These are phyloP conservation scores for Metschnikowia koreensis DNA, from an alignment of 805 yeast genomes.

Conservation along the genomic window DNA sequence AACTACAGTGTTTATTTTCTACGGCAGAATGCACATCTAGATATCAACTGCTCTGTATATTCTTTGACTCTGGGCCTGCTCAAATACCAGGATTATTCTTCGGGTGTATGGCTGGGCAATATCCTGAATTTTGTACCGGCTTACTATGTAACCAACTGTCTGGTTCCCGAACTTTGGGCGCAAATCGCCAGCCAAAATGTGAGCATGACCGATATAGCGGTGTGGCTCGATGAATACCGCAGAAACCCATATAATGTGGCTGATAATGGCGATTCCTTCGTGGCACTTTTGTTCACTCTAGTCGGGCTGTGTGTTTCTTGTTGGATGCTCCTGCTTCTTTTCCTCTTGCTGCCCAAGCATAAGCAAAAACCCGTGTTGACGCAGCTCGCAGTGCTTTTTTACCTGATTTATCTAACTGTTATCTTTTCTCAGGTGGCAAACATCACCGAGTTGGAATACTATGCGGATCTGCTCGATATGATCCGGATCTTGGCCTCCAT, in stretches of 20 bases:
- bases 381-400: constrained; percentile 55
- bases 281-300: constrained; percentile 50
- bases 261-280: constrained; percentile 42
- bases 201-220: constrained; percentile 9
- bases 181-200: constrained; percentile 26
- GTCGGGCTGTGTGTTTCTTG: constrained; percentile 57
- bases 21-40: constrained; percentile 29
- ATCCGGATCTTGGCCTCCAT: constrained; percentile 37
- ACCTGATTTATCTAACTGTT: constrained; percentile 54
- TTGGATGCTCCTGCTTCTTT: constrained; percentile 67
- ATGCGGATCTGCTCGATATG: constrained; percentile 52
- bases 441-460: constrained; percentile 50
- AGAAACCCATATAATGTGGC: constrained; percentile 26
- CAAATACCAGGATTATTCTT: constrained; percentile 20
- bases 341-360: constrained; percentile 48
- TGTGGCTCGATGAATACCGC: constrained; percentile 13
- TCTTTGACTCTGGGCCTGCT: constrained; percentile 35
- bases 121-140: constrained; percentile 34
- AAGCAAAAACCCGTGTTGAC: constrained; percentile 59
- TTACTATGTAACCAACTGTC: constrained; percentile 49
- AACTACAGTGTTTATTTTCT: constrained; percentile 19
- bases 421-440: constrained; percentile 46
- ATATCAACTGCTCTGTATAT: constrained; percentile 38
- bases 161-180: constrained; percentile 28
- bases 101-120: constrained; percentile 16